Conservation (phyloP, 1,284 basidiomycete species). For the Boletus subluridellus region DNA sequence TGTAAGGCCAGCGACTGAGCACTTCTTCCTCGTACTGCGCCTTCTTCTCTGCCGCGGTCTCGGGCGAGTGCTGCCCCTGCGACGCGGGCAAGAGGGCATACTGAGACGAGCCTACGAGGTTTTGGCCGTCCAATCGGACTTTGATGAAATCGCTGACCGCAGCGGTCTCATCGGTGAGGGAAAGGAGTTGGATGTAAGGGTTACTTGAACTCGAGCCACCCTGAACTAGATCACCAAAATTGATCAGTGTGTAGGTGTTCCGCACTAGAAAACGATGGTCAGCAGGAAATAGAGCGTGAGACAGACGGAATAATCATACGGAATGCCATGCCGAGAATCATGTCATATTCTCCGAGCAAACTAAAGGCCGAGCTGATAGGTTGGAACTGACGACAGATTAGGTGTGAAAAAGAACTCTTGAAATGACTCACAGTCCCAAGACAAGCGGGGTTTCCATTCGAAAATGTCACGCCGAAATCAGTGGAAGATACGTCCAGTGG, state of each 20-base stretch:
- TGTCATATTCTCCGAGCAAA: conserved; percentile 70
- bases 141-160: conserved; percentile 56
- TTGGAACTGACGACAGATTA: conserved; percentile 54
- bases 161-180: conserved; percentile 42
- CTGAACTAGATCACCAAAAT: conserved; percentile 55
- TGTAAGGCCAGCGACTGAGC: conserved; percentile 72
- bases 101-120: conserved; percentile 45
- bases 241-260: conserved; percentile 59
- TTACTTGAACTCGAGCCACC: conserved; percentile 36
- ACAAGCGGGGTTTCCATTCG: conserved; percentile 59
- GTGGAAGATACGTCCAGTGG: conserved; percentile 68
- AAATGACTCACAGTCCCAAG: conserved; percentile 59
- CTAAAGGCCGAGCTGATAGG: conserved; percentile 77
- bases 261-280: conserved; percentile 49
- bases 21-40: conserved; percentile 64
- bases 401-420: background rate
- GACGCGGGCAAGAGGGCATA: conserved; percentile 59
- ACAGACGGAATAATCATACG: conserved; percentile 41
- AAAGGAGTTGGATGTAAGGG: conserved; percentile 57
- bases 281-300: conserved; percentile 1
- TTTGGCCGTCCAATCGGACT: conserved; percentile 47
- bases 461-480: conserved; percentile 55
- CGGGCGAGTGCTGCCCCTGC: conserved; percentile 61
- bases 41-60: conserved; percentile 66
- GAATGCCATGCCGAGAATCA: conserved; percentile 80